A percentile compares a stretch with the other conserved stretches of the same genome.
Evolutionary conservation across 805 yeast species (phyloP).

Genomic region (Isabelozyma rhagii): DNA sequence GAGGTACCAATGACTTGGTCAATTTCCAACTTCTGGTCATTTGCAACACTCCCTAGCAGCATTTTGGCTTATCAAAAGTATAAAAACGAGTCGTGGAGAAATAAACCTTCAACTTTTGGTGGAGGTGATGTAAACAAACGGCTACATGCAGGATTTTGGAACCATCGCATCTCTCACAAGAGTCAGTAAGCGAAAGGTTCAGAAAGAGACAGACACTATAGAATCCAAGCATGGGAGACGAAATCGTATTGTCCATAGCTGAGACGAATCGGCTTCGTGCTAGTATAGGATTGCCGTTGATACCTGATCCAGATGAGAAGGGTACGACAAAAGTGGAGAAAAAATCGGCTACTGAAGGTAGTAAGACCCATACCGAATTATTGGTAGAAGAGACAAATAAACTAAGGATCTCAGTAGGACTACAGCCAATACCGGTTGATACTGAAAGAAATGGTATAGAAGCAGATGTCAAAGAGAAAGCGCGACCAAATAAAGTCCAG

Average conservation of each 20-base stretch:
- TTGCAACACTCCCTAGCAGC: neutral
- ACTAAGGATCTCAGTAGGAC: conserved; percentile 49
- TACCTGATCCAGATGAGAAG: conserved; percentile 13
- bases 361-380: conserved; percentile 10
- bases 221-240: conserved; percentile 10
- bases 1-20: conserved; percentile 43
- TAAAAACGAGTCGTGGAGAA: neutral
- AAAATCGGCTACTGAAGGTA: neutral
- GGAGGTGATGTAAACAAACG: neutral
- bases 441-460: conserved; percentile 7
- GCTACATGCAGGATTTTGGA: neutral
- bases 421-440: conserved; percentile 44
- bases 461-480: neutral
- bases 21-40: conserved; percentile 3
- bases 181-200: neutral
- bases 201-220: neutral
- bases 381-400: conserved; percentile 56
- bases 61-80: neutral
- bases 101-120: too few relatives aligned
- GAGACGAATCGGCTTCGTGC: conserved; percentile 43
- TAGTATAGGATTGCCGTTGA: conserved; percentile 37
- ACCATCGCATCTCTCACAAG: neutral
- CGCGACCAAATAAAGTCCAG: conserved; percentile 16
- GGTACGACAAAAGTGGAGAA: neutral
- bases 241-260: conserved; percentile 31